Evolutionary conservation across 345 rosid genomes (phyloP).

Genomic region (Salix koriyanagi): DNA sequence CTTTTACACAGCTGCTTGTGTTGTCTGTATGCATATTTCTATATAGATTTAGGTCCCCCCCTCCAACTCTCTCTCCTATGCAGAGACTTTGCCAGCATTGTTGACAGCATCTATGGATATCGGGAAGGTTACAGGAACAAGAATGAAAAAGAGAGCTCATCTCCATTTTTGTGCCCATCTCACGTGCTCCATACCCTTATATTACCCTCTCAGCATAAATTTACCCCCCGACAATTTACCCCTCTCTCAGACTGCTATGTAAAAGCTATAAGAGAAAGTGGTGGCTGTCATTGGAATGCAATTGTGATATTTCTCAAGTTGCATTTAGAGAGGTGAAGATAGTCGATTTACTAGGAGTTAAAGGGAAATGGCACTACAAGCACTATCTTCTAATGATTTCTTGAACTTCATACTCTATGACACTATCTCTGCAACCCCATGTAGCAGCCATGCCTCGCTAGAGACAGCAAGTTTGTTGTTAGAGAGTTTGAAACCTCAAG

Average conservation of each 20-base stretch:
- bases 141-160: background rate
- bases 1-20: slow-evolving; percentile 29
- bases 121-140: slow-evolving; percentile 25
- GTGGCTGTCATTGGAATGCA: background rate
- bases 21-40: slow-evolving; percentile 39
- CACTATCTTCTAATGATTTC: slow-evolving; percentile 66
- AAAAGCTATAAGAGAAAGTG: background rate
- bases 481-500: slow-evolving; percentile 17
- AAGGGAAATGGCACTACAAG: slow-evolving; percentile 50
- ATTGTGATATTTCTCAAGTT: background rate
- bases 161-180: slow-evolving; percentile 24
- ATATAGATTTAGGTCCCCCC: slow-evolving; percentile 45
- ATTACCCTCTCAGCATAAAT: background rate
- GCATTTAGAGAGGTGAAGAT: background rate
- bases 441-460: slow-evolving; percentile 26
- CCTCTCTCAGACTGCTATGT: background rate
- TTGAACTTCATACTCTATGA: slow-evolving; percentile 58
- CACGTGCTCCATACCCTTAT: slow-evolving; percentile 29
- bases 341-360: background rate
- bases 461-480: slow-evolving; percentile 9
- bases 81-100: slow-evolving; percentile 25
- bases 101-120: slow-evolving; percentile 20
- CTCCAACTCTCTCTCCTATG: slow-evolving; percentile 6
- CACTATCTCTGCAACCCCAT: slow-evolving; percentile 57
- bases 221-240: background rate